These are phyloP conservation scores for Pythium aquatile DNA, from an alignment of 352 stramenopile genomes.

Conservation along the genomic window DNA sequence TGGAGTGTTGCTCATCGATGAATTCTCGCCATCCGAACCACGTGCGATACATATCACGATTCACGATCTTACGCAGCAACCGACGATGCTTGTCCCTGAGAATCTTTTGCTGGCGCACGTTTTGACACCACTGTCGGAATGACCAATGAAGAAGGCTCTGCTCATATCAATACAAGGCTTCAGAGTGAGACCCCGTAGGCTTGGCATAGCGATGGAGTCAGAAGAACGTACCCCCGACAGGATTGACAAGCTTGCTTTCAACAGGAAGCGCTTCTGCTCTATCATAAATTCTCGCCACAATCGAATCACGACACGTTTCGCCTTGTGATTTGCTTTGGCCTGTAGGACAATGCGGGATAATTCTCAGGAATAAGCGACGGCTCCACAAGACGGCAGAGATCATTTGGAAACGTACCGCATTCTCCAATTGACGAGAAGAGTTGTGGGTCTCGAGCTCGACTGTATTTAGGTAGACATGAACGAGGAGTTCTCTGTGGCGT, in stretches of 20 bases:
- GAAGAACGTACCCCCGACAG: slow-evolving; percentile 49
- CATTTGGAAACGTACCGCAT: slow-evolving; percentile 30
- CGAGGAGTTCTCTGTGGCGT: slow-evolving; percentile 35
- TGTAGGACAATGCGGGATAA: slow-evolving; percentile 9
- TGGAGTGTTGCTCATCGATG: slow-evolving; percentile 45
- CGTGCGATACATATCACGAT: slow-evolving; percentile 47
- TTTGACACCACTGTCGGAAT: slow-evolving; percentile 67
- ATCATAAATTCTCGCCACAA: slow-evolving; percentile 54
- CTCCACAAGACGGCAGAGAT: neutral
- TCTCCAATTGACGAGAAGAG: slow-evolving; percentile 48
- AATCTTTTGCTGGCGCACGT: slow-evolving; percentile 33
- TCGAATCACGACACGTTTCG: slow-evolving; percentile 45
- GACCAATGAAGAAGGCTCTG: slow-evolving; percentile 65
- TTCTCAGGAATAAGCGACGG: neutral
- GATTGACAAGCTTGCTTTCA: slow-evolving; percentile 70
- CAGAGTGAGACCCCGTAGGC: neutral
- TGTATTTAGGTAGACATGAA: slow-evolving; percentile 60
- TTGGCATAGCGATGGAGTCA: neutral
- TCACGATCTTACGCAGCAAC: slow-evolving; percentile 50
- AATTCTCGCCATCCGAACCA: slow-evolving; percentile 70
- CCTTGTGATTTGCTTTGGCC: slow-evolving; percentile 41
- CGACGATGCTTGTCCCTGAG: slow-evolving; percentile 48
- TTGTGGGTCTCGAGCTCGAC: slow-evolving; percentile 70
- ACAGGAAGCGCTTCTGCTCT: slow-evolving; percentile 63
- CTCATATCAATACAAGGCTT: neutral